Evolutionary conservation across 495 filamentous ascomycete species (phyloP).

Genomic region (Pyrenopolyporus hunteri): DNA sequence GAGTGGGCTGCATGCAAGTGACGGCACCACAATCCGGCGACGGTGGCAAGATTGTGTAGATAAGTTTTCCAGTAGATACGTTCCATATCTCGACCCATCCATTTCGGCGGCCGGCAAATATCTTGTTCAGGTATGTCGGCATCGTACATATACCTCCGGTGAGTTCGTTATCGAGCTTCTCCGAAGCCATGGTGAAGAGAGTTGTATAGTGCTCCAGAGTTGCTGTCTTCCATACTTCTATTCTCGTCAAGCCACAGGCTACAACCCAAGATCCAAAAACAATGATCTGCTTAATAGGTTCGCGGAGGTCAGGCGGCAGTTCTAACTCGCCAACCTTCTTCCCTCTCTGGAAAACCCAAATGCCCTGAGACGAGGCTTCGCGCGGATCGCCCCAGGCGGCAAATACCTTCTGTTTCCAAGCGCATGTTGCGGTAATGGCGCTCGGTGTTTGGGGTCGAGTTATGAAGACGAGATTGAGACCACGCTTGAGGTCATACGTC

Average conservation of each 20-base stretch:
- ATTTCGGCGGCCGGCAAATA: conserved; percentile 83
- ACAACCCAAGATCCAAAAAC: conserved; percentile 93
- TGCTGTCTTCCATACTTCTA: conserved; percentile 89
- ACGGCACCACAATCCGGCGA: conserved; percentile 71
- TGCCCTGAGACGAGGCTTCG: conserved; percentile 60
- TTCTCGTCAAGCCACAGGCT: conserved; percentile 71
- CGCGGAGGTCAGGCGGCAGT: conserved; percentile 60
- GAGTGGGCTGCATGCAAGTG: conserved; percentile 80
- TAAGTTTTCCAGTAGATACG: conserved; percentile 82
- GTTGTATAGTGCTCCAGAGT: conserved; percentile 90
- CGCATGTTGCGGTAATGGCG: conserved; percentile 80
- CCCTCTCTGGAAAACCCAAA: conserved; percentile 97
- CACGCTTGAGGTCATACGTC: conserved; percentile 89
- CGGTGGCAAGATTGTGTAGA: conserved; percentile 82
- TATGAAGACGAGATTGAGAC: conserved; percentile 89
- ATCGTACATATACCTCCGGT: conserved; percentile 78
- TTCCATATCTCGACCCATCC: conserved; percentile 99
- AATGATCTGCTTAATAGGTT: conserved; percentile 77
- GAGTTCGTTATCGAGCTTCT: conserved; percentile 62
- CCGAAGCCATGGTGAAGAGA: conserved; percentile 58
- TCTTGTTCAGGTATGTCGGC: conserved; percentile 95
- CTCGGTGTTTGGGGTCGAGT: conserved; percentile 87
- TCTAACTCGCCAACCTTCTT: conserved; percentile 80
- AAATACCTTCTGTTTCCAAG: conserved; percentile 86
- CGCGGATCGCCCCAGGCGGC: conserved; percentile 78